Evolutionary conservation across 345 rosid species (phyloP), one percentile per base, ranked within the genome.

Genomic region (Camelina neglecta): DNA sequence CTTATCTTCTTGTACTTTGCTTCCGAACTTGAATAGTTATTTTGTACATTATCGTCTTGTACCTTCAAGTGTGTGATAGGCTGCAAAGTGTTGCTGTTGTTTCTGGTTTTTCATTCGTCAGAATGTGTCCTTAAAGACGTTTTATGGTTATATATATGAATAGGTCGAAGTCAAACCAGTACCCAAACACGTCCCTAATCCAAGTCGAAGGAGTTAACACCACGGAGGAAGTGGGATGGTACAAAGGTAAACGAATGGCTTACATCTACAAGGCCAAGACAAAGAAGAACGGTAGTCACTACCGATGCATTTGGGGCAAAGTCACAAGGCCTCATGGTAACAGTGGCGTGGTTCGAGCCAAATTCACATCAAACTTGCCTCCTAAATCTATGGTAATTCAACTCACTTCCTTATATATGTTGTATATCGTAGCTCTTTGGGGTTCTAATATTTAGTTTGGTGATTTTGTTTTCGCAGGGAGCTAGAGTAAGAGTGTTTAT

Each of bases 291-390:
- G 97, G 95, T 8, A 71, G 86, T 3, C 93, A 89, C 82, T 91
- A 89, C 69, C 88, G 97, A 13, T 89, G 97, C 84, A 89, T 91
- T 50, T 91, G 97, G 95, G 97, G 97, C 10, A 89, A 92, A 81
- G 97, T 92, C n/a, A 33, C 81, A 8, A 83, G 97, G 81, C 90
- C 97, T 74, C 96, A 90, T 12, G 97, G 97, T 75, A 92, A 92
- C 88, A 92, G 92, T 11, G 92, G 97, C 5, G 90, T 92, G 4
- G 93, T 90, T 41, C 88, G 97, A 38, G 88, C 97, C 50, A 84
- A 92, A 83, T 92, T 92, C 84, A 92, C 85, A 82, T 88, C 96
- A 20, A 92, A 90, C 73, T 76, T 92, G 71, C 97, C 96, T 50
- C 97, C 97, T 10, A 92, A 81, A 78, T 88, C 97, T 61, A 92